These are phyloP conservation scores for Boletus rex-veris DNA, from an alignment of 768 basidiomycete genomes.

Conservation along the genomic window DNA sequence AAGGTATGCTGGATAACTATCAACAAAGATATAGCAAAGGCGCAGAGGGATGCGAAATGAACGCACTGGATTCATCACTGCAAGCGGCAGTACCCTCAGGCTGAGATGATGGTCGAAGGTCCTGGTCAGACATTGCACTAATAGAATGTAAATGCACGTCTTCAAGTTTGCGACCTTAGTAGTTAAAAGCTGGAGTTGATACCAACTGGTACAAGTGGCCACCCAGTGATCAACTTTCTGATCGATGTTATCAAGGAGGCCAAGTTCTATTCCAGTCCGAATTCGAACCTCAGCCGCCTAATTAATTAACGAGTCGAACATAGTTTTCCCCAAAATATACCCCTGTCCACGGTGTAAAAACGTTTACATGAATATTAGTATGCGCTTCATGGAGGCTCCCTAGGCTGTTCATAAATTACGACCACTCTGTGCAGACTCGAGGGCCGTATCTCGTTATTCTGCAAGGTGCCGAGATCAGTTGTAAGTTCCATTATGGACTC, in stretches of 20 bases:
- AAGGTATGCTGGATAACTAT: not conserved
- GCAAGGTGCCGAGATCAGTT: not conserved
- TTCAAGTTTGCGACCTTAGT: too few relatives aligned
- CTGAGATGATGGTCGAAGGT: not conserved
- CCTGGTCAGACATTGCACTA: not conserved
- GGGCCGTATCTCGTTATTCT: not conserved
- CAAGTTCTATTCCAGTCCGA: too few relatives aligned
- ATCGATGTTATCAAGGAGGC: too few relatives aligned
- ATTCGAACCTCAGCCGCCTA: too few relatives aligned
- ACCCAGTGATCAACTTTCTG: too few relatives aligned
- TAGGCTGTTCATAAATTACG: not conserved
- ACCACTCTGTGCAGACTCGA: not conserved
- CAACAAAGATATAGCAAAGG: not conserved
- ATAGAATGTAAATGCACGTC: too few relatives aligned
- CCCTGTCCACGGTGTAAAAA: too few relatives aligned
- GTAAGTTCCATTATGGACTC: conserved; percentile 12
- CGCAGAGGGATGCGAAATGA: not conserved
- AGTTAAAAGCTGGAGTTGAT: too few relatives aligned
- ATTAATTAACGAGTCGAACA: too few relatives aligned
- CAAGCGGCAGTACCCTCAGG: not conserved
- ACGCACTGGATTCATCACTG: not conserved
- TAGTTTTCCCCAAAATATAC: too few relatives aligned
- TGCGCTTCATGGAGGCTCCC: not conserved
- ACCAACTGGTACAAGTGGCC: too few relatives aligned
- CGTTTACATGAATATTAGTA: not conserved